These are phyloP conservation scores for Marasmius oreades DNA, from an alignment of 1,284 basidiomycete genomes.

Conservation along the genomic window DNA sequence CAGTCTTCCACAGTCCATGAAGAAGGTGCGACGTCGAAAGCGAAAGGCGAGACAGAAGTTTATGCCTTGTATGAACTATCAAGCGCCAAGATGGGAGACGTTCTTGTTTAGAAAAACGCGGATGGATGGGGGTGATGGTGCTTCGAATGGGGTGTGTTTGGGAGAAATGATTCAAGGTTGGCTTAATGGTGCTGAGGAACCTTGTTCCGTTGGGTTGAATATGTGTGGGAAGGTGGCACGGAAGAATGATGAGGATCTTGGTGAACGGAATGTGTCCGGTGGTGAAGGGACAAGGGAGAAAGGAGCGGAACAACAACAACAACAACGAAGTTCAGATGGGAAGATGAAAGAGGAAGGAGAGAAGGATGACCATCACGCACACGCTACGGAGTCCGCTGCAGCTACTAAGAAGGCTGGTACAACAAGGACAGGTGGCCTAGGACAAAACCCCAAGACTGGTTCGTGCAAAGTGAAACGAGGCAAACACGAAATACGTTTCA, in stretches of 20 bases:
- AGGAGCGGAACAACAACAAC: no score
- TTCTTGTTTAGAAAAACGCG: not conserved
- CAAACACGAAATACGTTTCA: constrained; percentile 6
- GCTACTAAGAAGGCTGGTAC: no score
- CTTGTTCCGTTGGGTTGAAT: not conserved
- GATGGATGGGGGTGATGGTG: not conserved
- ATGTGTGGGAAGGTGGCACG: not conserved
- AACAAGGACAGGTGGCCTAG: no score
- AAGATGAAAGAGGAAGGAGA: not conserved
- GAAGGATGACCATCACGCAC: no score
- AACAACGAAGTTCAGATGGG: not conserved
- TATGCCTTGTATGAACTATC: not conserved
- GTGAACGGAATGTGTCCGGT: not conserved
- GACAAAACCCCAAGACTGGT: not conserved
- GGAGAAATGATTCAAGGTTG: not conserved
- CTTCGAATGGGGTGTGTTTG: not conserved
- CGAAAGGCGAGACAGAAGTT: not conserved
- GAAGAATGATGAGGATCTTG: no score
- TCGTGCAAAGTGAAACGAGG: not conserved
- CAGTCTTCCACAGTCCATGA: not conserved
- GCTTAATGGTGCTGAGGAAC: not conserved
- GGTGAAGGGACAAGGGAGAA: not conserved
- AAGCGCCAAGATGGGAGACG: not conserved
- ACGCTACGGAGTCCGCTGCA: no score
- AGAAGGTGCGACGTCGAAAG: not conserved